Base-by-base conservation (phyloP, 345 rosid genomes). In the Linum lewisii region DNA sequence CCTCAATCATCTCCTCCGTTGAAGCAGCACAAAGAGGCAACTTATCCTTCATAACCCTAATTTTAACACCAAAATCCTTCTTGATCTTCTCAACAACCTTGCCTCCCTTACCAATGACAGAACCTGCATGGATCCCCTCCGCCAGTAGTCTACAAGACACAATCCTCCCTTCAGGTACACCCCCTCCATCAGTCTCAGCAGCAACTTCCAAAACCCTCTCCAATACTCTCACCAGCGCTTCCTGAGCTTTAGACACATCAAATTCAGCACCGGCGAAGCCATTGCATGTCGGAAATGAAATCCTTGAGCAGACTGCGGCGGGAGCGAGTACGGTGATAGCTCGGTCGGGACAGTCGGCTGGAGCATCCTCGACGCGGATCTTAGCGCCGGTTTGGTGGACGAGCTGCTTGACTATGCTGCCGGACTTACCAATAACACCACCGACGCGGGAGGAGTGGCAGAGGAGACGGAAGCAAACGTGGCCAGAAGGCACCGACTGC, bases 101-200 rank as follows among this genome's bases (percentile, higher is more conserved):
- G 63, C 95, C 95, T 57, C 94, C 95, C 59, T 90, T 90, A 14
- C 97, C 95, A 24, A 90, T 87, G 42, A 90, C 84, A 3, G 88
- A 81, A 23, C 97, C 90, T 0, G 69, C 91, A 60, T 87, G 93
- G 58, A 50, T 81, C 22, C 76, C 80, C 72, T 82, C 91, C 24
- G 87, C 85, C 80, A 90, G 63, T 71, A 87, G 56, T 66, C 95
- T 63, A 64, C 95, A 87, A 3, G 90, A 81, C 24, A 87, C 84
- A 66, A 81, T 64, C 42, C 77, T 78, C 61, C 62, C 69, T 72
- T 0, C 51, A 32, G 44, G 75, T 64, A 51, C 60, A 76, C 18
- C 66, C 1, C 8, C 44, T 29, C 72, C 72, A 24, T 51, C 53
- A 15, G 51, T 54, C 84, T 87, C 87, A 18, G 78, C 72, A 14